Conservation (phyloP, 2,329 filamentous ascomycete species). For the Ophiostoma pallidulum region DNA sequence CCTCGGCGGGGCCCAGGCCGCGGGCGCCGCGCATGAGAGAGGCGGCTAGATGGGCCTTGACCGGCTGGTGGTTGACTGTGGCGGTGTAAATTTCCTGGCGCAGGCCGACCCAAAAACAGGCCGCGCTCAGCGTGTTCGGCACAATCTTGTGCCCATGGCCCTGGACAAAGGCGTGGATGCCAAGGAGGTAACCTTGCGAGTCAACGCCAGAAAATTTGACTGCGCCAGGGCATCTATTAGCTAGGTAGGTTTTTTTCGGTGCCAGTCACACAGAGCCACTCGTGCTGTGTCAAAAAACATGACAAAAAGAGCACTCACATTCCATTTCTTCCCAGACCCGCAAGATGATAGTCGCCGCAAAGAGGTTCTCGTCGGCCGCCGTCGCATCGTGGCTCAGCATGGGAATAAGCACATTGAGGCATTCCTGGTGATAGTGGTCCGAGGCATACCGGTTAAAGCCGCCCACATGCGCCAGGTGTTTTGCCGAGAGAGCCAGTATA, state of each 20-base stretch:
- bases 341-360: slow-evolving; percentile 47
- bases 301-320: slow-evolving; percentile 11
- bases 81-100: slow-evolving; percentile 52
- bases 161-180: slow-evolving; percentile 39
- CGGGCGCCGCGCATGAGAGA: slow-evolving; percentile 37
- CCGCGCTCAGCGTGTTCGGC: slow-evolving; percentile 36
- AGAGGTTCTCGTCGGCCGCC: slow-evolving; percentile 39
- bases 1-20: slow-evolving; percentile 37
- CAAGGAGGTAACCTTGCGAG: slow-evolving; percentile 37
- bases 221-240: slow-evolving; percentile 16
- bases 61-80: slow-evolving; percentile 35
- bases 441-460: slow-evolving; percentile 40
- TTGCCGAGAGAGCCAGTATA: slow-evolving; percentile 45
- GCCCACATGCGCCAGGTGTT: slow-evolving; percentile 41
- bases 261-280: no score
- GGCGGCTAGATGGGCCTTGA: slow-evolving; percentile 40
- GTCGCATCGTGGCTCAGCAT: slow-evolving; percentile 34
- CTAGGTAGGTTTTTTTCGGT: no score
- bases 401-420: slow-evolving; percentile 38
- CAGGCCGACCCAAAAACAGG: slow-evolving; percentile 48
- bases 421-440: slow-evolving; percentile 44
- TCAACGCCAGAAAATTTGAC: slow-evolving; percentile 34
- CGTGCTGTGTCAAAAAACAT: no score
- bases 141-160: slow-evolving; percentile 31
- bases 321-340: slow-evolving; percentile 48